Evolutionary conservation across 495 filamentous ascomycete genomes (phyloP), one percentile per base, ranked within the genome.

Genomic region (Annulohypoxylon moriforme): DNA sequence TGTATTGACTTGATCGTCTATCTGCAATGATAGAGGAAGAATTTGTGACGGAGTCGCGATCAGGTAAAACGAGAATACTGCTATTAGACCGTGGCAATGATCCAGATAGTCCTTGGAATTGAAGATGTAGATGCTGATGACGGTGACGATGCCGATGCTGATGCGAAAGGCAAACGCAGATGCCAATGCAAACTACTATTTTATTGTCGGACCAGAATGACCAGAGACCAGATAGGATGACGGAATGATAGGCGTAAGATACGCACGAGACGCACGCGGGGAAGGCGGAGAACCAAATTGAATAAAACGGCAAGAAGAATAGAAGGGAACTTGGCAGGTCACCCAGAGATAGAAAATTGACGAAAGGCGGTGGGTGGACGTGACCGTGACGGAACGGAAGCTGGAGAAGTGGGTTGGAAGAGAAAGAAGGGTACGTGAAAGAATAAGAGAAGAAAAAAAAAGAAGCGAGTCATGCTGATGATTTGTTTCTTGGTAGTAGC

Each of bases 221-320:
- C 31, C 34, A 58, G 24, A 22, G 66, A 64, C 31, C 34, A 58
- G 24, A 22, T 47, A 42, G 58, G 60, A 58, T 33, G 38, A 46
- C 22, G 8, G 33, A 59, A 44, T 50, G 46, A 52, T 56, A 64
- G 34, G 50, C 24, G 24, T 49, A 11, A 4, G 46, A 25, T 49
- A 55, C 29, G 50, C 22, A 53, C 24, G 29, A 55, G 29, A 38
- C 60, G 63, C 52, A 69, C 63, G 60, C 50, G 55, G 64, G 67
- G 55, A 25, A 49, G 46, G 64, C 46, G 42, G 52, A 69, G 50
- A 73, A 69, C 55, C 56, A 53, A 72, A 36, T 56, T 58, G 29
- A 65, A 67, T 73, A 76, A 80, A 77, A 79, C 78, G 76, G 67
- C 68, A 74, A 79, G 72, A 79, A 72, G 71, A 77, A 71, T 71